A percentile compares a stretch with the other conserved stretches of the same genome.
Conservation (phyloP, 176 grass and related monocot species). For the Triticum dicoccoides region DNA sequence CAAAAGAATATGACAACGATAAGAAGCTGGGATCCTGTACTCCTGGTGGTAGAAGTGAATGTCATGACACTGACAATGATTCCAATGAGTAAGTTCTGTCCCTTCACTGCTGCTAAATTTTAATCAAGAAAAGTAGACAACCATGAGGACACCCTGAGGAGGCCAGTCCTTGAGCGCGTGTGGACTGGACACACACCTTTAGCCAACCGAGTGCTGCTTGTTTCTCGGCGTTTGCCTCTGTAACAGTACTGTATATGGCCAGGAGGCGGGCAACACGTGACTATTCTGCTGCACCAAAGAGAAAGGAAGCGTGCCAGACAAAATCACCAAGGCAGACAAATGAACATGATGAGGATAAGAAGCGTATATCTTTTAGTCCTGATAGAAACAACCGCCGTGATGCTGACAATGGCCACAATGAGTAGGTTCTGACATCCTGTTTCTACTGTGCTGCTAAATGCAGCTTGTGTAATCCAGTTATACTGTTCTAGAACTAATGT, state of each 20-base stretch:
- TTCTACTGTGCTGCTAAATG: not conserved
- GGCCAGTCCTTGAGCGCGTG: not conserved
- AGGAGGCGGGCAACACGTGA: slow-evolving; percentile 19
- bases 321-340: slow-evolving; percentile 38
- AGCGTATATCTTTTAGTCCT: slow-evolving; percentile 36
- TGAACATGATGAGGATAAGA: slow-evolving; percentile 33
- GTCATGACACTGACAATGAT: slow-evolving; percentile 34
- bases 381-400: slow-evolving; percentile 31
- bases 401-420: slow-evolving; percentile 36
- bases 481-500: not conserved
- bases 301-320: slow-evolving; percentile 31
- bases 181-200: not conserved
- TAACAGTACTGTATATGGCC: not conserved
- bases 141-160: not conserved
- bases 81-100: slow-evolving; percentile 47
- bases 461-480: not conserved
- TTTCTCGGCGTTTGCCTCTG: not conserved
- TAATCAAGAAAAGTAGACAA: not conserved
- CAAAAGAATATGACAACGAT: slow-evolving; percentile 38
- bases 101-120: not conserved
- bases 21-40: slow-evolving; percentile 36
- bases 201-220: not conserved
- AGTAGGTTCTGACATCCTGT: slow-evolving; percentile 47
- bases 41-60: slow-evolving; percentile 35
- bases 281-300: slow-evolving; percentile 51